These are phyloP conservation scores for Aphanomyces invadans DNA, from an alignment of 352 stramenopile species.

Conservation along the genomic window DNA sequence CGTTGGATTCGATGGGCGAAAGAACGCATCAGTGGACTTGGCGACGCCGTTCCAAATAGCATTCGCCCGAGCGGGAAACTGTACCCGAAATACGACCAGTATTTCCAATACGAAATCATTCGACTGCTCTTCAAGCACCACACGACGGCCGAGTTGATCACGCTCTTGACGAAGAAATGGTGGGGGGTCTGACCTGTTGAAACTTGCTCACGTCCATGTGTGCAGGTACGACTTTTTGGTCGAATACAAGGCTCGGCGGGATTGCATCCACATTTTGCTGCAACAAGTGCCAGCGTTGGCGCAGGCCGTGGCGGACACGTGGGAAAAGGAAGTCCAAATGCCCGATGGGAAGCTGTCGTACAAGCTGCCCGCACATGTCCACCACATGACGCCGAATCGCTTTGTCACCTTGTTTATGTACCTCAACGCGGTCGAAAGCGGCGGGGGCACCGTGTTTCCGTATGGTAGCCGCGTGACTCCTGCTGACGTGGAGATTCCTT, in stretches of 20 bases:
- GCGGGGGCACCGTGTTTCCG: constrained; percentile 95
- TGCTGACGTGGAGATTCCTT: constrained; percentile 46
- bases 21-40: constrained; percentile 58
- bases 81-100: constrained; percentile 60
- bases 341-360: constrained; percentile 37
- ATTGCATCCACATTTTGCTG: constrained; percentile 57
- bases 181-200: not conserved
- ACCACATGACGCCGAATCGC: constrained; percentile 86
- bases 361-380: constrained; percentile 50
- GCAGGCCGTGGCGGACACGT: constrained; percentile 41
- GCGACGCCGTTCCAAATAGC: constrained; percentile 40
- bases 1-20: constrained; percentile 75
- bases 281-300: constrained; percentile 52
- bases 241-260: constrained; percentile 37
- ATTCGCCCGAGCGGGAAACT: constrained; percentile 42
- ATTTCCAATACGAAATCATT: constrained; percentile 56
- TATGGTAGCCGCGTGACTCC: constrained; percentile 55
- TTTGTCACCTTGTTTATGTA: constrained; percentile 97
- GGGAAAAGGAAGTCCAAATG: constrained; percentile 43
- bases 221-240: constrained; percentile 50
- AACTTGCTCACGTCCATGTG: not conserved
- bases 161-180: constrained; percentile 54
- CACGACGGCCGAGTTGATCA: constrained; percentile 40
- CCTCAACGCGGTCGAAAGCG: constrained; percentile 88
- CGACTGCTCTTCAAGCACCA: constrained; percentile 65